Conservation (phyloP, 805 yeast genomes). For the Ogataea populi-albae region DNA sequence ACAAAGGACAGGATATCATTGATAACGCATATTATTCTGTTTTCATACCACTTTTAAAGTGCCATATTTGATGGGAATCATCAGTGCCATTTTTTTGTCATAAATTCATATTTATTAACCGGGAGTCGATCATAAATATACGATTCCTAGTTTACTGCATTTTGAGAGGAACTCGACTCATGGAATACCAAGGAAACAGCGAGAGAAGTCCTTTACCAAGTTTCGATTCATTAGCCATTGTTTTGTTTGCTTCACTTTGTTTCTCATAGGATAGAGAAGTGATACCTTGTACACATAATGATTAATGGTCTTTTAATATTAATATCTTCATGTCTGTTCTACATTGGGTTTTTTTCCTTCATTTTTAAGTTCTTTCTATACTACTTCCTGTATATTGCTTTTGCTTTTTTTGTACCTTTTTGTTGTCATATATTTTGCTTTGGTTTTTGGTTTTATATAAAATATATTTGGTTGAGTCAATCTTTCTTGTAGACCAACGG, state of each 20-base stretch:
- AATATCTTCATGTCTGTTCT: constrained; percentile 3
- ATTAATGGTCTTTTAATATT: constrained; percentile 16
- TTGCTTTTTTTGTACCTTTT: constrained; percentile 4
- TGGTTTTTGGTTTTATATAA: constrained; percentile 2
- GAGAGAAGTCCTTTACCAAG: background rate
- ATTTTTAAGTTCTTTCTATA: constrained; percentile 11
- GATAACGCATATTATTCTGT: constrained; percentile 3
- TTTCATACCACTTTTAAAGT: constrained; percentile 8
- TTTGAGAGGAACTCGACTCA: constrained; percentile 12
- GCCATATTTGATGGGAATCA: constrained; percentile 7
- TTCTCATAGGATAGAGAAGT: constrained; percentile 19
- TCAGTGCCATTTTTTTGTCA: constrained; percentile 6
- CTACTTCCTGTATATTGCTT: constrained; percentile 22
- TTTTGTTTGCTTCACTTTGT: constrained; percentile 5
- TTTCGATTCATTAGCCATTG: background rate
- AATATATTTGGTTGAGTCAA: no score
- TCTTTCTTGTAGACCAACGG: no score
- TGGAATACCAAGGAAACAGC: constrained; percentile 3
- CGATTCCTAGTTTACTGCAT: constrained; percentile 11
- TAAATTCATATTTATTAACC: constrained; percentile 3
- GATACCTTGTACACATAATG: constrained; percentile 21
- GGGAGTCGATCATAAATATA: constrained; percentile 4
- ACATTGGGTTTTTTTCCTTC: constrained; percentile 12
- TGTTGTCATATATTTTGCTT: constrained; percentile 3
- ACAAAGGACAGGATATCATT: background rate